Evolutionary conservation across 2,329 filamentous ascomycete genomes (phyloP).

Genomic region (Aspergillus chevalieri): DNA sequence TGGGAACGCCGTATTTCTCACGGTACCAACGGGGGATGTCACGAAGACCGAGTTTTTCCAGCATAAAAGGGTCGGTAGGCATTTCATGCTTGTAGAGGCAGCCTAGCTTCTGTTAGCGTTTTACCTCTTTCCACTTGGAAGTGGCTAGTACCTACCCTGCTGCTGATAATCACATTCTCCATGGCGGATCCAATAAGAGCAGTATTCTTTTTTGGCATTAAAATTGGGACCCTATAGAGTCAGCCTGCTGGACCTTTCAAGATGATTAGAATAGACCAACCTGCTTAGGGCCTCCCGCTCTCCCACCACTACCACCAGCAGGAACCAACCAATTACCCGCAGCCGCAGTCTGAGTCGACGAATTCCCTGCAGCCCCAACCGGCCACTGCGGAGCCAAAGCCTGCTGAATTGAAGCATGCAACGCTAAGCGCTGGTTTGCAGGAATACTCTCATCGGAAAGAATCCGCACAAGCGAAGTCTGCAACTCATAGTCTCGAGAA

Average conservation of each 20-base stretch:
- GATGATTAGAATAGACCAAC: constrained; percentile 11
- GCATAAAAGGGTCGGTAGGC: constrained; percentile 61
- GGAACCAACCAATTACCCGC: neutral
- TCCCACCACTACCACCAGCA: constrained; percentile 5
- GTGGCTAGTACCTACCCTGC: constrained; percentile 46
- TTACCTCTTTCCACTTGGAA: neutral
- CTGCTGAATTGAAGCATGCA: constrained; percentile 17
- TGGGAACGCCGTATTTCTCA: constrained; percentile 37
- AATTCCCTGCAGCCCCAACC: constrained; percentile 6
- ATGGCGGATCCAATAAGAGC: constrained; percentile 83
- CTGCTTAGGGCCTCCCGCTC: constrained; percentile 12
- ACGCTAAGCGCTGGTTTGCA: constrained; percentile 14
- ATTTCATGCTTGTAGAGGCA: constrained; percentile 90
- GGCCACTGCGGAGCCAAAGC: constrained; percentile 12
- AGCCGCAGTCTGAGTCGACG: constrained; percentile 2
- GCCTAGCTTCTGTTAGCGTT: constrained; percentile 31
- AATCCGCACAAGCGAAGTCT: constrained; percentile 15
- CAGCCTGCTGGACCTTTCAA: neutral
- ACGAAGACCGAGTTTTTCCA: constrained; percentile 63
- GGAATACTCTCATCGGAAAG: constrained; percentile 16
- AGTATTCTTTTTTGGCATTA: constrained; percentile 63
- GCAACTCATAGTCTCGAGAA: constrained; percentile 12
- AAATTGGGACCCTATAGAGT: constrained; percentile 10
- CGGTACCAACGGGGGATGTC: constrained; percentile 53
- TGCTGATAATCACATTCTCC: constrained; percentile 80